Percentiles rank a stretch among this genome's conserved stretches.
Conservation (phyloP, 371 early-diverging fungal genomes). For the Circinella minor region DNA sequence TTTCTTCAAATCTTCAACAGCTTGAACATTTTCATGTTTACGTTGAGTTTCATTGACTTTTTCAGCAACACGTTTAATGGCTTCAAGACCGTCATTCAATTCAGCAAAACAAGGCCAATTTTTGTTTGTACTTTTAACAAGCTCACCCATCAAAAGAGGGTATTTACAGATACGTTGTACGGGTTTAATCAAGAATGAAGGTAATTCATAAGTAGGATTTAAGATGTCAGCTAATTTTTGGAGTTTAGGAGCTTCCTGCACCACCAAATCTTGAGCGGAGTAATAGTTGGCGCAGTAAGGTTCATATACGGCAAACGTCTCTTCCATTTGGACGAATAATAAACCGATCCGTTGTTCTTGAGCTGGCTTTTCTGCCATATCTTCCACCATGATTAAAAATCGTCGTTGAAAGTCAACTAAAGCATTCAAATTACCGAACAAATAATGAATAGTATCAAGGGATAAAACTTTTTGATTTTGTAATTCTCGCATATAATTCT, state of each 20-base stretch:
- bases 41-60: conserved; percentile 92
- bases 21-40: conserved; percentile 82
- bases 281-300: conserved; percentile 94
- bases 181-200: conserved; percentile 94
- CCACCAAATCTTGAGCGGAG: conserved; percentile 70
- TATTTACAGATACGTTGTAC: conserved; percentile 98
- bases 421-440: conserved; percentile 92
- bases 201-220: conserved; percentile 87
- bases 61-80: conserved; percentile 88
- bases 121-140: conserved; percentile 78
- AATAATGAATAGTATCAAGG: conserved; percentile 74
- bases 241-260: conserved; percentile 56
- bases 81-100: conserved; percentile 75
- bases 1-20: conserved; percentile 79
- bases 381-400: conserved; percentile 91
- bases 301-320: conserved; percentile 91
- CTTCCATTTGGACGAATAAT: conserved; percentile 80
- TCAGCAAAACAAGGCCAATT: conserved; percentile 77
- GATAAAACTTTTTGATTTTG: conserved; percentile 67
- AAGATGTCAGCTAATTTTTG: conserved; percentile 69
- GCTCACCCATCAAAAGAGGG: conserved; percentile 86
- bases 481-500: conserved; percentile 67
- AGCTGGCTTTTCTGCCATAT: conserved; percentile 71
- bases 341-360: conserved; percentile 89
- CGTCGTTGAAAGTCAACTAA: conserved; percentile 96